Evolutionary conservation across 352 stramenopile species (phyloP).

Genomic region (Thraustochytrium striatum): DNA sequence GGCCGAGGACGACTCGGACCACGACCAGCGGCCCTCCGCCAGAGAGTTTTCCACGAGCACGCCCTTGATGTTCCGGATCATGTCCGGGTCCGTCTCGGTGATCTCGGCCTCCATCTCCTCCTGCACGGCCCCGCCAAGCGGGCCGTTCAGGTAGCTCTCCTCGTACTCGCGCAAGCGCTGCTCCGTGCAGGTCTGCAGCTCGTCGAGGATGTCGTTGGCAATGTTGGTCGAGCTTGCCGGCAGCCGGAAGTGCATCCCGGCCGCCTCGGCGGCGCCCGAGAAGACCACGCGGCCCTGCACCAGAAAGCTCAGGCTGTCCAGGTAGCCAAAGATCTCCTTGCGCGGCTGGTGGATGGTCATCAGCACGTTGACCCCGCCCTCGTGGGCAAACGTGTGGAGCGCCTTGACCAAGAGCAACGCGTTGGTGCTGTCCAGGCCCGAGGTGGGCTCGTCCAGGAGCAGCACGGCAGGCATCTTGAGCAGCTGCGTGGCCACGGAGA

Average conservation of each 20-base stretch:
- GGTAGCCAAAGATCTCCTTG: conserved; percentile 45
- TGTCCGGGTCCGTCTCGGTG: background rate
- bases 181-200: background rate
- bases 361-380: conserved; percentile 52
- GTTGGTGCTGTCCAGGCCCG: conserved; percentile 72
- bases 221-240: background rate
- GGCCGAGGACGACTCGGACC: conserved; percentile 25
- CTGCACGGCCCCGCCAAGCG: conserved; percentile 15
- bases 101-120: conserved; percentile 16
- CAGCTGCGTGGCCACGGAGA: conserved; percentile 78
- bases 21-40: conserved; percentile 45
- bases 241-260: conserved; percentile 6
- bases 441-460: conserved; percentile 78
- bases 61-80: background rate
- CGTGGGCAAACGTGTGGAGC: conserved; percentile 63
- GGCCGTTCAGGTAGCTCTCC: background rate
- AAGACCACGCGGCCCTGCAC: conserved; percentile 33
- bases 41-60: conserved; percentile 48
- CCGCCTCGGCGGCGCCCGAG: conserved; percentile 6
- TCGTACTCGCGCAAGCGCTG: background rate
- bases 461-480: conserved; percentile 68
- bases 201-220: conserved; percentile 41
- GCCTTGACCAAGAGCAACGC: conserved; percentile 70
- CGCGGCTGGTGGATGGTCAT: conserved; percentile 59
- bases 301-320: conserved; percentile 36